These are phyloP conservation scores for Epichloe glyceriae DNA, from an alignment of 2,329 filamentous ascomycete genomes.

Conservation along the genomic window DNA sequence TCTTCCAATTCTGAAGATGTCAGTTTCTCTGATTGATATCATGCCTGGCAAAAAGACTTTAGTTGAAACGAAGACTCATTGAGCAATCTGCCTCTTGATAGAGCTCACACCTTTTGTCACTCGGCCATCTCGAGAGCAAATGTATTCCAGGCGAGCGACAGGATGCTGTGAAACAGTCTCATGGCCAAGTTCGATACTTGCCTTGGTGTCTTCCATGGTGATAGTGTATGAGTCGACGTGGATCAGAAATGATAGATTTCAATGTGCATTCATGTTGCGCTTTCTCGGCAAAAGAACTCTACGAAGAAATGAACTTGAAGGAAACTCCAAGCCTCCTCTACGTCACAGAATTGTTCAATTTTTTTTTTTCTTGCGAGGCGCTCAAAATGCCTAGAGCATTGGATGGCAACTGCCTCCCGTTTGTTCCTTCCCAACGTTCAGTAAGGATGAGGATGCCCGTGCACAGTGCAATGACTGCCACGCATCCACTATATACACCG, in stretches of 20 bases:
- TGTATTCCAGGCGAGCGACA: conserved; percentile 4
- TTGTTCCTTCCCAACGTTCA: background rate
- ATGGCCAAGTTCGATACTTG: background rate
- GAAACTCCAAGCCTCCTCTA: background rate
- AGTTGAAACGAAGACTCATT: background rate
- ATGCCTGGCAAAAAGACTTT: conserved; percentile 10
- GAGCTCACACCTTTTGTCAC: conserved; percentile 2
- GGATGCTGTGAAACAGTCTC: background rate
- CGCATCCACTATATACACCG: background rate
- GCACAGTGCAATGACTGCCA: background rate
- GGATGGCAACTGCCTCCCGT: background rate
- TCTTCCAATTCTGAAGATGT: conserved; percentile 24
- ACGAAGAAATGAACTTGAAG: background rate
- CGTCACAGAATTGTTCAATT: background rate
- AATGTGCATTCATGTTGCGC: background rate
- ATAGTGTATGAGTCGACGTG: background rate
- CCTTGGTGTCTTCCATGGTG: background rate
- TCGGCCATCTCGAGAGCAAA: background rate
- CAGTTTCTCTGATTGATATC: conserved; percentile 17
- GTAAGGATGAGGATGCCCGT: background rate
- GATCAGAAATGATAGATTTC: background rate
- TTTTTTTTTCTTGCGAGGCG: background rate
- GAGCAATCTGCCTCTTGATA: background rate
- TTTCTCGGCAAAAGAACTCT: background rate
- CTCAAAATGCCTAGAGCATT: background rate